Conservation (phyloP, 2,329 filamentous ascomycete genomes). For the Waltergamsia citrina region DNA sequence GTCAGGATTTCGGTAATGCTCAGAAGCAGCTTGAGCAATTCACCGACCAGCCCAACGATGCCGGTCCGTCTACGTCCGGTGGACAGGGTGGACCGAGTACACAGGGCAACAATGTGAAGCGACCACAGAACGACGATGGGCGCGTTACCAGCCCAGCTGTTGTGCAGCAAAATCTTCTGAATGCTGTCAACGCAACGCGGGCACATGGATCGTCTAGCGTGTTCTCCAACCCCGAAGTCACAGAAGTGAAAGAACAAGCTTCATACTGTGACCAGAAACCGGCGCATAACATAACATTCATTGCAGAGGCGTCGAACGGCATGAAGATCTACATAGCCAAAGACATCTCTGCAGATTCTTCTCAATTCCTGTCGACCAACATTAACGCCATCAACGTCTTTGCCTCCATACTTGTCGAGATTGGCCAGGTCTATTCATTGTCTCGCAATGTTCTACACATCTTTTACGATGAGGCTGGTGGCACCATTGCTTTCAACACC, state of each 20-base stretch:
- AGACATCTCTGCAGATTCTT: slow-evolving; percentile 33
- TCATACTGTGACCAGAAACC: slow-evolving; percentile 78
- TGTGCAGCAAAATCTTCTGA: slow-evolving; percentile 62
- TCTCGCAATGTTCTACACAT: slow-evolving; percentile 65
- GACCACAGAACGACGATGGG: slow-evolving; percentile 29
- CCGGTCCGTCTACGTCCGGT: slow-evolving; percentile 7
- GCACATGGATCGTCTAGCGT: slow-evolving; percentile 64
- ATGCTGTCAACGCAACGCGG: slow-evolving; percentile 70
- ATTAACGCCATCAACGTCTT: slow-evolving; percentile 58
- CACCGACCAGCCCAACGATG: slow-evolving; percentile 20
- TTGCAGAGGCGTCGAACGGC: slow-evolving; percentile 59
- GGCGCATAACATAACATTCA: slow-evolving; percentile 62
- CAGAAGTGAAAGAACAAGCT: slow-evolving; percentile 68
- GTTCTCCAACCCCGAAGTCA: slow-evolving; percentile 64
- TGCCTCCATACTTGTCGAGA: slow-evolving; percentile 56
- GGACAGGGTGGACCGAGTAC: slow-evolving; percentile 6
- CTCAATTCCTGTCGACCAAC: slow-evolving; percentile 51
- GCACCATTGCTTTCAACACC: slow-evolving; percentile 87
- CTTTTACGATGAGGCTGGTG: slow-evolving; percentile 71
- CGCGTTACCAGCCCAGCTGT: slow-evolving; percentile 50
- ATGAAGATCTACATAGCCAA: slow-evolving; percentile 66
- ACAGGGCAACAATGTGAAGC: slow-evolving; percentile 6
- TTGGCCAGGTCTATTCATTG: slow-evolving; percentile 65
- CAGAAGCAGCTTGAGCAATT: slow-evolving; percentile 34
- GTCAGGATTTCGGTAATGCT: slow-evolving; percentile 28